These are phyloP conservation scores for Myriosclerotinia duriaeana DNA, from an alignment of 2,329 filamentous ascomycete genomes.

Conservation along the genomic window DNA sequence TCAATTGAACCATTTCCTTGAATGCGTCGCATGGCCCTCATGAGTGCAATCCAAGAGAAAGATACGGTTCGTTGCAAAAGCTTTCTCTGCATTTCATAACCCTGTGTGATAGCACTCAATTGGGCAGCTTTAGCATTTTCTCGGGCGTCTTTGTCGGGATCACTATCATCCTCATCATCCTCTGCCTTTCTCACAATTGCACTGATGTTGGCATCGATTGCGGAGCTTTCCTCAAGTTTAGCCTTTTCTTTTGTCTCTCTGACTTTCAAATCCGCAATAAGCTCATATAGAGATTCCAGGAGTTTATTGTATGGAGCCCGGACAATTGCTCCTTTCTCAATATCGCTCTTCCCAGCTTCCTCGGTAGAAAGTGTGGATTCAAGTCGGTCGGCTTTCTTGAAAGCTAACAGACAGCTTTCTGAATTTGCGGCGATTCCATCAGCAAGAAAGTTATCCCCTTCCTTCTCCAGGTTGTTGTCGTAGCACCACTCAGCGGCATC, in stretches of 20 bases:
- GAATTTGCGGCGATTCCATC: constrained; percentile 87
- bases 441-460: constrained; percentile 67
- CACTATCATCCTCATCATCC: constrained; percentile 48
- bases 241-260: constrained; percentile 59
- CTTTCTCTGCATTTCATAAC: constrained; percentile 70
- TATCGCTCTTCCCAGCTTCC: constrained; percentile 68
- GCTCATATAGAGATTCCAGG: constrained; percentile 81
- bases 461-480: constrained; percentile 67
- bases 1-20: constrained; percentile 70
- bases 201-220: constrained; percentile 39
- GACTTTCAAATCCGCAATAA: constrained; percentile 71
- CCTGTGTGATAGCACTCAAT: constrained; percentile 60
- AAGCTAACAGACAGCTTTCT: constrained; percentile 85
- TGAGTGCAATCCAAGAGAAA: constrained; percentile 91
- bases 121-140: constrained; percentile 58
- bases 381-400: constrained; percentile 85
- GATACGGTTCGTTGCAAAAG: constrained; percentile 83
- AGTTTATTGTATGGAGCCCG: constrained; percentile 80
- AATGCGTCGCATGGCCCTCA: constrained; percentile 89
- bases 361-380: constrained; percentile 76
- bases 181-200: constrained; percentile 51
- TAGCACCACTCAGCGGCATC: constrained; percentile 93
- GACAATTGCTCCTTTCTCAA: constrained; percentile 61
- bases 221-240: constrained; percentile 53
- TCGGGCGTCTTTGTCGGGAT: constrained; percentile 41